These are phyloP conservation scores for Eimeria sp. DNA, from an alignment of 169 alveolate species.

Conservation along the genomic window DNA sequence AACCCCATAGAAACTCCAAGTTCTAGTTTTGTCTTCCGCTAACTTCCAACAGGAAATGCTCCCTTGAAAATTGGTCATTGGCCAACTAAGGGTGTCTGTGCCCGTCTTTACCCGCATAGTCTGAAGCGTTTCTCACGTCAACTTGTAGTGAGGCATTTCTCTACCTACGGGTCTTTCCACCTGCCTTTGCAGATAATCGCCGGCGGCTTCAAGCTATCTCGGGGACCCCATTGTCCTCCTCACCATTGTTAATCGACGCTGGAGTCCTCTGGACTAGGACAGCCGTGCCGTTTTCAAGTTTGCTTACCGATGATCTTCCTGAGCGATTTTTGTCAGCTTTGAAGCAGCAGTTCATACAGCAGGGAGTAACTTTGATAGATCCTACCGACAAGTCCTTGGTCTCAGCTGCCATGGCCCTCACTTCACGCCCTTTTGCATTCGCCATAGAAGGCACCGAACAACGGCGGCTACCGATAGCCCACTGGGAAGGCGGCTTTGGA, in stretches of 20 bases:
- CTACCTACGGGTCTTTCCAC: neutral
- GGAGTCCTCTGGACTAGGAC: slow-evolving; percentile 75
- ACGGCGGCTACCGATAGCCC: slow-evolving; percentile 37
- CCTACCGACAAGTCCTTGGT: slow-evolving; percentile 47
- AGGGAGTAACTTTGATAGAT: slow-evolving; percentile 57
- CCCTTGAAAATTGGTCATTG: neutral
- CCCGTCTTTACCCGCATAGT: neutral
- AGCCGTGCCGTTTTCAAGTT: slow-evolving; percentile 65
- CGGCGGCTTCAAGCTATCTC: slow-evolving; percentile 64
- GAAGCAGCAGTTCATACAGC: slow-evolving; percentile 64
- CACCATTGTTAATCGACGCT: slow-evolving; percentile 63
- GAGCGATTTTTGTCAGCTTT: slow-evolving; percentile 53
- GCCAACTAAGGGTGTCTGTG: neutral
- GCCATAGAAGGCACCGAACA: slow-evolving; percentile 59
- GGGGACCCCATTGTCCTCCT: slow-evolving; percentile 28
- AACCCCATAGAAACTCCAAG: neutral
- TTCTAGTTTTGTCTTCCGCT: neutral
- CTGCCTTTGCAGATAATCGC: slow-evolving; percentile 18
- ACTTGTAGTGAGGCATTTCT: neutral
- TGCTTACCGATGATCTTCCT: slow-evolving; percentile 64
- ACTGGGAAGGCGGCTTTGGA: slow-evolving; percentile 78
- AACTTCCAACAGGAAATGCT: neutral
- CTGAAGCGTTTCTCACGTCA: neutral
- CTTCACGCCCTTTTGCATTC: slow-evolving; percentile 79
- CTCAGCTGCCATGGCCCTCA: slow-evolving; percentile 80